phyloP scores from a whole-genome alignment of 139 green algal species.

The Chlorella sp. region DNA sequence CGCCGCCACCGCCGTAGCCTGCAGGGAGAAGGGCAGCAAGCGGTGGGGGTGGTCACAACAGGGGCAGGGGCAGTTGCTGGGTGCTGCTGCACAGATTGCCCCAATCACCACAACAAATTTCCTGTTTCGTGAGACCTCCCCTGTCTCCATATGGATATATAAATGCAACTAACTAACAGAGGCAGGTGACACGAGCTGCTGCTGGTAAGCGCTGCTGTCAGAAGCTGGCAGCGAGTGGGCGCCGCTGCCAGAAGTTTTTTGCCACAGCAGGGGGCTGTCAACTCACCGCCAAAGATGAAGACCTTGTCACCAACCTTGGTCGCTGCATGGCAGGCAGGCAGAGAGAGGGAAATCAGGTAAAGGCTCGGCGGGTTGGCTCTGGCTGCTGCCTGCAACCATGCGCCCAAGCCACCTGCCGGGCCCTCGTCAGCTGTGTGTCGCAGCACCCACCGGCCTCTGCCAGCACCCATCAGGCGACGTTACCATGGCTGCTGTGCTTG shows the following conservation, averaged over 20 bases:
- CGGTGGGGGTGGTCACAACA: not conserved
- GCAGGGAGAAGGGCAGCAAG: constrained; percentile 72
- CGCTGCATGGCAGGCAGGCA: constrained; percentile 27
- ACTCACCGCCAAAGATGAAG: constrained; percentile 78
- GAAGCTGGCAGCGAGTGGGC: not conserved
- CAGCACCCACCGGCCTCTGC: not conserved
- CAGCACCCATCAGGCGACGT: too few species aligned
- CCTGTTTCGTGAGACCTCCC: too few species aligned
- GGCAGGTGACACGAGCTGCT: not conserved
- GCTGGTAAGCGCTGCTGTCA: not conserved
- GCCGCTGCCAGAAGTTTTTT: not conserved
- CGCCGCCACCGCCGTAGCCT: constrained; percentile 81
- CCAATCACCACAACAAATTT: too few species aligned
- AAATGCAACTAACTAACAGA: too few species aligned
- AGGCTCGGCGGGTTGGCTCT: not conserved
- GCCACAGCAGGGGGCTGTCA: not conserved
- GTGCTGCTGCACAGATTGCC: not conserved
- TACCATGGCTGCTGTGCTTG: too few species aligned
- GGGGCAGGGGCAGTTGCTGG: not conserved
- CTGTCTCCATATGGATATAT: too few species aligned
- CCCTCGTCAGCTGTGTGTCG: not conserved
- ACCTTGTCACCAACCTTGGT: constrained; percentile 72
- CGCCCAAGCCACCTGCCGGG: not conserved
- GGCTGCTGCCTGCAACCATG: not conserved
- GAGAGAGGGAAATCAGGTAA: not conserved